A percentile compares a stretch with the other conserved stretches of the same genome.
Evolutionary conservation across 495 filamentous ascomycete species (phyloP).

Genomic region (Tuber melanosporum): DNA sequence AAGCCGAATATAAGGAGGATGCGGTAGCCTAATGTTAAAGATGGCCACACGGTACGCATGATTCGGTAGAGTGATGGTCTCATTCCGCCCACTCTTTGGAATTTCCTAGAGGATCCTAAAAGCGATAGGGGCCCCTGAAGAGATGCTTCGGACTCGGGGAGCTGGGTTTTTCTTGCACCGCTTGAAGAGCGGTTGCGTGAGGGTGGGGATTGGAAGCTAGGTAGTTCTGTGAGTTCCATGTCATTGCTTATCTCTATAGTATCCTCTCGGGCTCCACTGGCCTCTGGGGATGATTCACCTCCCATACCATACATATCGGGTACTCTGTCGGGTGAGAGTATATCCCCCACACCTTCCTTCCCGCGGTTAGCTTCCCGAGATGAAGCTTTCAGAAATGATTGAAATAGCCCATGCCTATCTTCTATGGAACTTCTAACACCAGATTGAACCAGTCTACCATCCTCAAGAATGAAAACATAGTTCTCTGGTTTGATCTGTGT

Average conservation of each 20-base stretch:
- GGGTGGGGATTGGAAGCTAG: background rate
- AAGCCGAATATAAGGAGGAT: constrained; percentile 57
- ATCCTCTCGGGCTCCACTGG: constrained; percentile 29
- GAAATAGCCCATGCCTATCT: constrained; percentile 40
- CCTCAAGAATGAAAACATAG: constrained; percentile 73
- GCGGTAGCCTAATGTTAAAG: constrained; percentile 50
- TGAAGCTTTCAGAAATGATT: constrained; percentile 25
- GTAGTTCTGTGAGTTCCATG: background rate
- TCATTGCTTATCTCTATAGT: background rate
- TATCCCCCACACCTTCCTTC: constrained; percentile 11
- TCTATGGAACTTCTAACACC: constrained; percentile 52
- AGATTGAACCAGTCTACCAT: constrained; percentile 61
- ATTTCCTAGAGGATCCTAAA: background rate
- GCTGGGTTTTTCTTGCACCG: constrained; percentile 14
- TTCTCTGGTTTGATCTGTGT: constrained; percentile 68
- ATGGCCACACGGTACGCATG: constrained; percentile 68
- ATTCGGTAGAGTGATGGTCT: constrained; percentile 52
- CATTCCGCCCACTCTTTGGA: background rate
- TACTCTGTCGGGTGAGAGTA: background rate
- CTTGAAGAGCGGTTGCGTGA: background rate
- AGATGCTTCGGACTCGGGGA: background rate
- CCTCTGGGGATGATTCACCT: background rate
- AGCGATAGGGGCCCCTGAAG: background rate
- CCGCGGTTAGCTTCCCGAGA: constrained; percentile 9
- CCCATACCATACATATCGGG: background rate